Base-by-base conservation (phyloP, 495 filamentous ascomycete species). In the Aspergillus carlsbadensis region DNA sequence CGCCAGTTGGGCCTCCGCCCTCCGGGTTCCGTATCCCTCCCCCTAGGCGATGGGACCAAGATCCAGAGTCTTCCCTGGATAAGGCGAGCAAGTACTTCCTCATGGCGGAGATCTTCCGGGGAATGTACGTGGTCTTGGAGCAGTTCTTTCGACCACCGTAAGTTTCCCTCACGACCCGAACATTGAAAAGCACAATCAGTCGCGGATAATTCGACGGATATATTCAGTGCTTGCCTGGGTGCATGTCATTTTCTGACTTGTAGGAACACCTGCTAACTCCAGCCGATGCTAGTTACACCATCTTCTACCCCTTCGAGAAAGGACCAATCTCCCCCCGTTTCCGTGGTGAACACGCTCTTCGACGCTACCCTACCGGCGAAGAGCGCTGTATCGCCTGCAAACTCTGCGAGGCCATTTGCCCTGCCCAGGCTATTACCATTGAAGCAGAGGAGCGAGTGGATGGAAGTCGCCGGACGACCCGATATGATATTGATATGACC, bases 401-500 rank as follows among this genome's bases (percentile, higher is more conserved):
- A 80, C 84, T 98, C 45, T 98, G 94, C 78, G 94, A 98, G 79
- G 94, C 95, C 58, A 87, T 98, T 72, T 98, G 94, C 81, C 94
- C 94, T 11, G 94, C 94, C 20, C 86, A 92, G 74, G 92, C 92
- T 62, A 98, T 98, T 70, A 98, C 93, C 20, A 98, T 98, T 65
- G 94, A 98, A 77, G 95, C 94, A 43, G 94, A 98, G 68, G 94
- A 98, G 78, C 91, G 94, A 74, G 89, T 87, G 66, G 94, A 98
- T 66, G 94, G 94, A 41, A 94, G 89, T 63, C 83, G 94, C 67
- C 84, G 94, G 65, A 98, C 94, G 44, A 96, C 93, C 48, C 85
- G 92, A 68, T 98, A 98, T 76, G 94, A 98, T 77, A 96, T 98
- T 71, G 94, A 98, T 80, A 98, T 98, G 94, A 98, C 94, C 69